Conservation (phyloP, 139 green algal genomes). For the Micractinium conductrix region DNA sequence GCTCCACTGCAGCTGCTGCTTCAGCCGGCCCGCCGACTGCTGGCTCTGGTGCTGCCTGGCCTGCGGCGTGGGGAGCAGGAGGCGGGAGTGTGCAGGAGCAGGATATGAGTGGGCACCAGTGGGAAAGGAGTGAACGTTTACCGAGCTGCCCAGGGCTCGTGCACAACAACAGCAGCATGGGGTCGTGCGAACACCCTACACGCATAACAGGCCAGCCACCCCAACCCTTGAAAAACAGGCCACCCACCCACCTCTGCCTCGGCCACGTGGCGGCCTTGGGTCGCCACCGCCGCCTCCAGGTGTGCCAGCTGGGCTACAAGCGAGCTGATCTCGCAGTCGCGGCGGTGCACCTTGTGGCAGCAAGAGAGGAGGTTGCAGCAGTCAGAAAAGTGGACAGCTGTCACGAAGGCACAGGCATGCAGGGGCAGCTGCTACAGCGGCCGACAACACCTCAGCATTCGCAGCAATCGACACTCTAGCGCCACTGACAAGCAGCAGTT, state of each 20-base stretch:
- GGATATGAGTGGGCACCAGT: background rate
- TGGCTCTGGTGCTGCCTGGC: conserved; percentile 9
- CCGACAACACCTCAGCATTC: background rate
- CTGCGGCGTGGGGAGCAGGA: background rate
- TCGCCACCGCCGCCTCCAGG: conserved; percentile 17
- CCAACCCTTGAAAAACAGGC: no score
- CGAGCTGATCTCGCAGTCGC: conserved; percentile 19
- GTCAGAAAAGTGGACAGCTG: background rate
- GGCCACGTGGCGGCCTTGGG: background rate
- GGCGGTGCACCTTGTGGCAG: conserved; percentile 3
- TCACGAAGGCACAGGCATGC: background rate
- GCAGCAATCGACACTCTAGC: background rate
- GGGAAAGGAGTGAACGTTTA: background rate
- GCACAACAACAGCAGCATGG: no score
- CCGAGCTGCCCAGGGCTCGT: background rate
- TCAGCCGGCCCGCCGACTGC: conserved; percentile 10
- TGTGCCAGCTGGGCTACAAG: conserved; percentile 31
- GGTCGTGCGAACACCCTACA: no score
- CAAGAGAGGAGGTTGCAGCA: background rate
- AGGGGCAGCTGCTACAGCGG: background rate
- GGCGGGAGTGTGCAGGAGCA: background rate
- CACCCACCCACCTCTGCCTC: conserved; percentile 14
- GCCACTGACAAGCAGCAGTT: background rate
- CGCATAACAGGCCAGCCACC: no score
- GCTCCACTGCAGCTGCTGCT: conserved; percentile 29